Percentiles rank a stretch among this genome's conserved stretches.
phyloP scores from a whole-genome alignment of 306 rosid genomes.

The Arachis hypogaea region DNA sequence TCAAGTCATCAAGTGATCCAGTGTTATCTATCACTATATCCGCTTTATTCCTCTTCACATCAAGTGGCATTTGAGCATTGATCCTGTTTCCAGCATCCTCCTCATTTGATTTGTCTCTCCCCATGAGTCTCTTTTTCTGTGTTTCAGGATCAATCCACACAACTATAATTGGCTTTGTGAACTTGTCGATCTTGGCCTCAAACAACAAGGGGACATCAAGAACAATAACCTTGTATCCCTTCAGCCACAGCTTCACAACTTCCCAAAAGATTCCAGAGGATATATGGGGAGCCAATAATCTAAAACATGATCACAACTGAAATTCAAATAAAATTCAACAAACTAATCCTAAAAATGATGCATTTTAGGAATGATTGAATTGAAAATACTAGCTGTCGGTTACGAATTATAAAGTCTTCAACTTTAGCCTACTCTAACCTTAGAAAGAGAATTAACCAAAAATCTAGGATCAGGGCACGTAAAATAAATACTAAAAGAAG shows the following conservation, averaged over 20 bases:
- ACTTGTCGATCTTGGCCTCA: slow-evolving; percentile 63
- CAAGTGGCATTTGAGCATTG: slow-evolving; percentile 40
- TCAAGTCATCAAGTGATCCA: slow-evolving; percentile 75
- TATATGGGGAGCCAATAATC: slow-evolving; percentile 79
- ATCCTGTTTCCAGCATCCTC: too few relatives aligned
- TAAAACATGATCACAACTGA: slow-evolving; percentile 43
- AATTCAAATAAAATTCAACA: slow-evolving; percentile 18
- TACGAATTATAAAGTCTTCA: too few relatives aligned
- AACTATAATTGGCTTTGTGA: slow-evolving; percentile 79
- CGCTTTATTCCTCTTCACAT: slow-evolving; percentile 64
- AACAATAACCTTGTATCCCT: too few relatives aligned
- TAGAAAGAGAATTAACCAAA: too few relatives aligned
- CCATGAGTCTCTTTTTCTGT: slow-evolving; percentile 44
- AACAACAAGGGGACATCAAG: too few relatives aligned
- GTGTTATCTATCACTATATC: slow-evolving; percentile 73
- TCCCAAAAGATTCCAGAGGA: slow-evolving; percentile 36
- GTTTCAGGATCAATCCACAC: slow-evolving; percentile 90
- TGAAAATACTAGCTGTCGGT: too few relatives aligned
- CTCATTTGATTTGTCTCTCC: too few relatives aligned
- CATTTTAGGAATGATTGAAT: too few relatives aligned
- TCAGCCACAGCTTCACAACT: too few relatives aligned
- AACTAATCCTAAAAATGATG: neutral
- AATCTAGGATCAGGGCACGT: too few relatives aligned
- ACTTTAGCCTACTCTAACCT: too few relatives aligned
- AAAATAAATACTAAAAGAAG: neutral